Evolutionary conservation across 1,284 basidiomycete genomes (phyloP).

Genomic region (Athelia psychrophila): DNA sequence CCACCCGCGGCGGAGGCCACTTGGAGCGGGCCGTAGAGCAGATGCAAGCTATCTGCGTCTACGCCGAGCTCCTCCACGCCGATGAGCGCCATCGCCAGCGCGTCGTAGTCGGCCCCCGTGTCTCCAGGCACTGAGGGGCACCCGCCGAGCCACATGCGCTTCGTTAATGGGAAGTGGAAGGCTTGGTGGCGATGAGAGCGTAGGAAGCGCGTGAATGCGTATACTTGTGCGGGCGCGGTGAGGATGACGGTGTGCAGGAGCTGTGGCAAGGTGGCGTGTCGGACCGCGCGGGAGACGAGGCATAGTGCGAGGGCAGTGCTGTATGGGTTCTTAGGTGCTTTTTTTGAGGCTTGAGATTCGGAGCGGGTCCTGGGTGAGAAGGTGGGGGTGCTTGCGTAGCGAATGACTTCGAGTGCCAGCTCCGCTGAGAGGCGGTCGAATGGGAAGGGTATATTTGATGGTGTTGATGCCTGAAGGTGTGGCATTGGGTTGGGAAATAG

Average conservation of each 20-base stretch:
- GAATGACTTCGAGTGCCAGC: constrained; percentile 30
- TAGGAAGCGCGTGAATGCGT: constrained; percentile 27
- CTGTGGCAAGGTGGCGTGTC: constrained; percentile 29
- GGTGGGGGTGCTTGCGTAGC: constrained; percentile 23
- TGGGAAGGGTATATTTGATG: constrained; percentile 14
- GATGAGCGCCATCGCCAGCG: constrained; percentile 26
- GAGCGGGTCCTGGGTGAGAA: neutral
- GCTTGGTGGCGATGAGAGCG: constrained; percentile 8
- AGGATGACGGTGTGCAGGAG: constrained; percentile 37
- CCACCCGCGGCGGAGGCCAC: neutral
- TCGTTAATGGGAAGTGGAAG: constrained; percentile 1
- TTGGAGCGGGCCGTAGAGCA: constrained; percentile 19
- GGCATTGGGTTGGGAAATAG: neutral
- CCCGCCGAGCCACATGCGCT: constrained; percentile 30
- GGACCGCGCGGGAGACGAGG: constrained; percentile 28
- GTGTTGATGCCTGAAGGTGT: constrained; percentile 17
- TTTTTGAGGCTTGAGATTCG: too few species aligned
- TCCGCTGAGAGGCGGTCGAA: constrained; percentile 30
- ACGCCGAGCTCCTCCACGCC: constrained; percentile 26
- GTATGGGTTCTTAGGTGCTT: constrained; percentile 18
- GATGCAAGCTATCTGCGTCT: constrained; percentile 23
- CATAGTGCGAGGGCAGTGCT: constrained; percentile 26
- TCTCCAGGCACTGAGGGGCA: constrained; percentile 4
- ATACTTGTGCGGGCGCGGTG: constrained; percentile 17
- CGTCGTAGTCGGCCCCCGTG: constrained; percentile 15